These are phyloP conservation scores for Cucumis melo DNA, from an alignment of 306 rosid genomes.

Conservation along the genomic window DNA sequence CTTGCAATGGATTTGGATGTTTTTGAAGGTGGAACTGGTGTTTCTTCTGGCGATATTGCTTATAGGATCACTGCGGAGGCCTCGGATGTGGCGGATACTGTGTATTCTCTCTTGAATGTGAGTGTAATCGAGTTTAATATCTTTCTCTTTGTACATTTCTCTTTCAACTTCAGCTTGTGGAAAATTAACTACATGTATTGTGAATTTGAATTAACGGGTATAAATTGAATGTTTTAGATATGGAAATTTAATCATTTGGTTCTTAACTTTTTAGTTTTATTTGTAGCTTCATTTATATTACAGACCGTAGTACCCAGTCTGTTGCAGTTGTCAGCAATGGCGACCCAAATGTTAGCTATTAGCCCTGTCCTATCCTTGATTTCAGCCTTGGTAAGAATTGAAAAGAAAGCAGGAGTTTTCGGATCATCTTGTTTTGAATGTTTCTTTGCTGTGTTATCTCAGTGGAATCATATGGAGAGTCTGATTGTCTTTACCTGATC, in stretches of 20 bases:
- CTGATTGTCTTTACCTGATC: slow-evolving; percentile 9
- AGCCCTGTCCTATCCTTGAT: slow-evolving; percentile 65
- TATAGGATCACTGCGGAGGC: slow-evolving; percentile 79
- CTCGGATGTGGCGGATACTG: slow-evolving; percentile 50
- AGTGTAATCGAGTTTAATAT: slow-evolving; percentile 15
- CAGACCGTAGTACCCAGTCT: slow-evolving; percentile 79
- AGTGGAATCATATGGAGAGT: not conserved
- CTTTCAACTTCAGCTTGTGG: not conserved
- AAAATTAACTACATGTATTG: not conserved
- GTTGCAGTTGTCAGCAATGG: slow-evolving; percentile 69
- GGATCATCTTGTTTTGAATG: not conserved
- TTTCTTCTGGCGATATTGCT: slow-evolving; percentile 57
- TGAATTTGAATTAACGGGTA: not conserved
- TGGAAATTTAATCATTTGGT: not conserved
- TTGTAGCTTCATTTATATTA: slow-evolving; percentile 12
- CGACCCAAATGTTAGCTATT: slow-evolving; percentile 49
- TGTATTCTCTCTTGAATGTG: slow-evolving; percentile 65
- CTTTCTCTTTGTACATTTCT: not conserved
- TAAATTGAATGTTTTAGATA: not conserved
- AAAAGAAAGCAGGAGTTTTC: slow-evolving; percentile 13
- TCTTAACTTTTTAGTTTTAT: not conserved
- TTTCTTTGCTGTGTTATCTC: not conserved
- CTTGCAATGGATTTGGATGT: slow-evolving; percentile 45
- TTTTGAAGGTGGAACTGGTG: slow-evolving; percentile 34
- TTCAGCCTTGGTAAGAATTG: slow-evolving; percentile 52